Evolutionary conservation across 768 basidiomycete genomes (phyloP).

Genomic region (Tylopilus vinaceipallidus): DNA sequence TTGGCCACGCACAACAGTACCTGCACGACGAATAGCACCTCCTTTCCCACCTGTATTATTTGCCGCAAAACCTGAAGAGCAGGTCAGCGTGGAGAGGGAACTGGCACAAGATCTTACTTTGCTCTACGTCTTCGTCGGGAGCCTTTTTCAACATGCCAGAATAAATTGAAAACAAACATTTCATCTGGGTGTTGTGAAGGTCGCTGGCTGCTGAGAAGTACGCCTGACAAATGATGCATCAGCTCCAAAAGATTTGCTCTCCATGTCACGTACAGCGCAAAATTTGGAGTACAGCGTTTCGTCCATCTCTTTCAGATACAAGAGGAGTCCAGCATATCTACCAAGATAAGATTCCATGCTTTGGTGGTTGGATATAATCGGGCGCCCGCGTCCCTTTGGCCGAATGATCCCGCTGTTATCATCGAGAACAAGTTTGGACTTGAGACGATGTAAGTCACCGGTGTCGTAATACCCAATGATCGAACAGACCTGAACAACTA

Average conservation of each 20-base stretch:
- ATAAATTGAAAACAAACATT: constrained; percentile 61
- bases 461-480: neutral
- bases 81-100: constrained; percentile 1
- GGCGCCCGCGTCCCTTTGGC: constrained; percentile 41
- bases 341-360: constrained; percentile 81
- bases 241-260: neutral
- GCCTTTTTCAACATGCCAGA: constrained; percentile 60
- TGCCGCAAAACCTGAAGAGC: constrained; percentile 41
- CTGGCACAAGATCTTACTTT: constrained; percentile 43
- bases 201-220: constrained; percentile 89
- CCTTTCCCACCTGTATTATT: constrained; percentile 39
- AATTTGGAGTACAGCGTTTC: constrained; percentile 83
- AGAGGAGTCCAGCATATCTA: constrained; percentile 83
- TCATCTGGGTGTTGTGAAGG: constrained; percentile 80
- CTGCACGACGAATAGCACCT: constrained; percentile 74
- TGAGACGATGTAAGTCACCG: constrained; percentile 10
- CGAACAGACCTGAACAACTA: constrained; percentile 76
- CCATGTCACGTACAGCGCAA: constrained; percentile 68
- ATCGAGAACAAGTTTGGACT: constrained; percentile 71
- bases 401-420: constrained; percentile 57
- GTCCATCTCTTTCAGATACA: constrained; percentile 97
- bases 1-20: constrained; percentile 80
- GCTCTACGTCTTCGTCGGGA: constrained; percentile 70
- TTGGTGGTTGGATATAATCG: constrained; percentile 59
- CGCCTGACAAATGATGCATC: constrained; percentile 47